phyloP scores from a whole-genome alignment of 2,329 filamentous ascomycete genomes.

The Calonectria montana region DNA sequence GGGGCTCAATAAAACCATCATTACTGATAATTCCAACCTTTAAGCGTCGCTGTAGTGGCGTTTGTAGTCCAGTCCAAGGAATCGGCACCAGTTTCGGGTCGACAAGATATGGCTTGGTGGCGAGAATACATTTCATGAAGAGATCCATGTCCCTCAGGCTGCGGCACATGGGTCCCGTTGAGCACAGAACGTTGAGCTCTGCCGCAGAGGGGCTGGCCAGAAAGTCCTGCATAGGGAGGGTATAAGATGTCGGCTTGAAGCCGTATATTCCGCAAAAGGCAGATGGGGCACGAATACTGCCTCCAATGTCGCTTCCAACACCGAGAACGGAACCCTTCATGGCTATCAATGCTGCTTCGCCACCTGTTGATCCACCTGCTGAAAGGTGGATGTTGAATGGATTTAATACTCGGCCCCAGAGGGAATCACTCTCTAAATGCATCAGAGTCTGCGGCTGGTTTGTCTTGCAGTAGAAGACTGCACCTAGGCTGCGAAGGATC shows the following conservation, averaged over 20 bases:
- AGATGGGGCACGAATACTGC: slow-evolving; percentile 46
- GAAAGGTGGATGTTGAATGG: slow-evolving; percentile 69
- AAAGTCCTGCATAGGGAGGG: slow-evolving; percentile 43
- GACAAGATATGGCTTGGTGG: slow-evolving; percentile 30
- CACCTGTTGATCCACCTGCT: slow-evolving; percentile 72
- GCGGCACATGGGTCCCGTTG: slow-evolving; percentile 41
- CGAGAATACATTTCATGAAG: slow-evolving; percentile 29
- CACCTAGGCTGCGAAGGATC: slow-evolving; percentile 67
- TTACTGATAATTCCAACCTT: slow-evolving; percentile 56
- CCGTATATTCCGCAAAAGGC: slow-evolving; percentile 45
- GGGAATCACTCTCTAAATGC: slow-evolving; percentile 67
- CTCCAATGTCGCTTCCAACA: slow-evolving; percentile 53
- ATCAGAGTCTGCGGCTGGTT: slow-evolving; percentile 70
- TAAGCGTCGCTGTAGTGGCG: slow-evolving; percentile 33
- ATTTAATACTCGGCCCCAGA: slow-evolving; percentile 70
- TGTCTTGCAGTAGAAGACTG: slow-evolving; percentile 59
- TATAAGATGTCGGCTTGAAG: slow-evolving; percentile 35
- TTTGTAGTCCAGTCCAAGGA: slow-evolving; percentile 44
- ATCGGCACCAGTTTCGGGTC: slow-evolving; percentile 46
- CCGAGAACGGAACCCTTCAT: slow-evolving; percentile 52
- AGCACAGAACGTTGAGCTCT: slow-evolving; percentile 50
- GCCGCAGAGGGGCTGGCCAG: slow-evolving; percentile 33
- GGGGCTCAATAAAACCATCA: slow-evolving; percentile 52
- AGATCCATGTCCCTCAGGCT: slow-evolving; percentile 39
- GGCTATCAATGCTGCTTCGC: slow-evolving; percentile 55